These are phyloP conservation scores for Luvunga scandens DNA, from an alignment of 345 rosid species.

Conservation along the genomic window DNA sequence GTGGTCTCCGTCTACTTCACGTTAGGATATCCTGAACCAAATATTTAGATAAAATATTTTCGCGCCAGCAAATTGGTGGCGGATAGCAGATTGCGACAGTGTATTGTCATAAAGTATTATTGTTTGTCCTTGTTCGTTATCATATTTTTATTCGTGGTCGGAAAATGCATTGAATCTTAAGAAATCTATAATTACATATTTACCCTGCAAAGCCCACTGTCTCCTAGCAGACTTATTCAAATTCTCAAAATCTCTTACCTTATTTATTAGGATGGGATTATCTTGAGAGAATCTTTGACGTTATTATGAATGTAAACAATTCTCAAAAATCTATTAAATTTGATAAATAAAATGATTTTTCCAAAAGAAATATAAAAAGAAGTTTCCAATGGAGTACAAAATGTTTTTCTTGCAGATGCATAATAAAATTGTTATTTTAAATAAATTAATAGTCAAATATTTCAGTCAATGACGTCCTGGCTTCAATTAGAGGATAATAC, in stretches of 20 bases:
- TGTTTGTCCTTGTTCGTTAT: too few species aligned
- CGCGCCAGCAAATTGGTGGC: constrained; percentile 15
- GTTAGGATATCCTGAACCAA: neutral
- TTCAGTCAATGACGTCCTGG: neutral
- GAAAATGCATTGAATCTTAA: neutral
- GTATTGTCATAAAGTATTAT: neutral
- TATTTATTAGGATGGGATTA: too few species aligned
- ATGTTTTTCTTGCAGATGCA: too few species aligned
- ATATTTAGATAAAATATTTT: constrained; percentile 5
- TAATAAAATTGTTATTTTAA: too few species aligned
- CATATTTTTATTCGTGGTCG: neutral
- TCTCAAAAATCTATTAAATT: neutral
- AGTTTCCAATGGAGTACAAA: too few species aligned
- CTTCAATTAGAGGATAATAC: neutral
- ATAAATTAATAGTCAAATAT: neutral
- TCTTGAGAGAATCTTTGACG: neutral
- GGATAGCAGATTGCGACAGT: neutral
- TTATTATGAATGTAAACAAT: too few species aligned
- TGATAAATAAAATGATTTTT: neutral
- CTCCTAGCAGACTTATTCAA: neutral
- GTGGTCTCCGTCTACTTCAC: neutral
- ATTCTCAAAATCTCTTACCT: neutral
- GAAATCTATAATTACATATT: neutral
- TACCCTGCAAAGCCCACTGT: neutral
- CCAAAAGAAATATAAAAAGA: too few species aligned